A percentile compares a stretch with the other conserved stretches of the same genome.
Evolutionary conservation across 257 asterid genomes (phyloP).

Genomic region (Solanum peruvianum): DNA sequence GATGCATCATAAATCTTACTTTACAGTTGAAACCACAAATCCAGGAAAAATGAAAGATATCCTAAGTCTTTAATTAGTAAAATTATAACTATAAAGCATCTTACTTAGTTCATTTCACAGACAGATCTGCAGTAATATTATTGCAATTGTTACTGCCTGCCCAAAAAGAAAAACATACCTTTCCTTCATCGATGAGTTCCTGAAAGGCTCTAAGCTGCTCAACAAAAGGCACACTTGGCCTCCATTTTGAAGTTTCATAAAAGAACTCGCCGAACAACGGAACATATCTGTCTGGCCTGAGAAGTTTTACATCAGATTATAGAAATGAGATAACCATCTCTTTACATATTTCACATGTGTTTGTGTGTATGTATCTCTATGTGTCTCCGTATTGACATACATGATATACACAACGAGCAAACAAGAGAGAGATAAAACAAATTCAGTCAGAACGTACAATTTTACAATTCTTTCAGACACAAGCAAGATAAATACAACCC

Average conservation of each 20-base stretch:
- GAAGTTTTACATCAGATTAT: background rate
- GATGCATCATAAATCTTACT: background rate
- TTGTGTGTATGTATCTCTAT: background rate
- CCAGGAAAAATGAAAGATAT: background rate
- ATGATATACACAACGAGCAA: background rate
- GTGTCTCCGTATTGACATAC: background rate
- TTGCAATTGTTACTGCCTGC: background rate
- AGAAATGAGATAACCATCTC: background rate
- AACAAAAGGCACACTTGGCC: slow-evolving; percentile 54
- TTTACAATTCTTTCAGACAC: background rate
- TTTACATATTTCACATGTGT: background rate
- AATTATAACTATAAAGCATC: background rate
- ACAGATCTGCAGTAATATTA: background rate
- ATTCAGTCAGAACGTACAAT: background rate
- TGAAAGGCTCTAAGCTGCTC: slow-evolving; percentile 84
- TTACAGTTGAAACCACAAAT: background rate
- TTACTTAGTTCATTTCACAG: background rate
- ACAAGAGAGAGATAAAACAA: background rate
- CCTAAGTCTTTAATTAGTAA: background rate
- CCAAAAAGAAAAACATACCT: slow-evolving; percentile 23
- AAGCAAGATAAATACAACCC: background rate
- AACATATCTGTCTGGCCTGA: slow-evolving; percentile 93
- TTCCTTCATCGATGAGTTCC: slow-evolving; percentile 79
- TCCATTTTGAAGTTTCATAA: slow-evolving; percentile 77
- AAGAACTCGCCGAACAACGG: slow-evolving; percentile 64